Percentiles rank a stretch among this genome's conserved stretches.
These are phyloP conservation scores for Rhodofomes roseus DNA, from an alignment of 1,284 basidiomycete species.

Conservation along the genomic window DNA sequence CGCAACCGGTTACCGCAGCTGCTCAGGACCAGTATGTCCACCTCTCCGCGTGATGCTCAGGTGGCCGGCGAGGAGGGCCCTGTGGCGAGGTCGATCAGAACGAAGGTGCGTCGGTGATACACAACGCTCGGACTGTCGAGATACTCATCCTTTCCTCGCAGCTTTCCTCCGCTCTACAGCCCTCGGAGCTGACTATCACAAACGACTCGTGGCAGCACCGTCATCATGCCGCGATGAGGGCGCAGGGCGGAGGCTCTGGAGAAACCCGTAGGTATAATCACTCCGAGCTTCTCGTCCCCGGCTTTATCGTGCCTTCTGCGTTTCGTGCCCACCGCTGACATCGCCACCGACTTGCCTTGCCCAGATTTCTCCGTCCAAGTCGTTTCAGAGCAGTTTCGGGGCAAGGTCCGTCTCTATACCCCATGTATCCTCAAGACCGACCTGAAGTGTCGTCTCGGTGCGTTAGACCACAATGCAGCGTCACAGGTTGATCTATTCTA, in stretches of 20 bases:
- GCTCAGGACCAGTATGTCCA: conserved; percentile 19
- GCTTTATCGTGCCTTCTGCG: neutral
- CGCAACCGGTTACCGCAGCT: conserved; percentile 18
- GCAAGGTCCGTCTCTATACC: conserved; percentile 49
- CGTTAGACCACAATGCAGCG: conserved; percentile 68
- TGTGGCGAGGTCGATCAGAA: conserved; percentile 43
- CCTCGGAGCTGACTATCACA: conserved; percentile 54
- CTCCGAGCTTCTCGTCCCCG: neutral
- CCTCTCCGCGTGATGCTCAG: conserved; percentile 13
- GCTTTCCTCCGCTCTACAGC: conserved; percentile 56
- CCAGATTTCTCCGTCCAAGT: conserved; percentile 73
- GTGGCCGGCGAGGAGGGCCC: conserved; percentile 29
- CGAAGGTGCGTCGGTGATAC: conserved; percentile 43
- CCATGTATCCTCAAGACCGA: neutral
- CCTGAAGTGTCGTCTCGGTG: neutral
- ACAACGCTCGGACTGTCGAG: neutral
- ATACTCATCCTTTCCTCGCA: conserved; percentile 22
- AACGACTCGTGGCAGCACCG: conserved; percentile 79
- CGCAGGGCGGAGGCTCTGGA: conserved; percentile 53
- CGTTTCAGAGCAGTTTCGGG: conserved; percentile 66
- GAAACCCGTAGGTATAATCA: conserved; percentile 61
- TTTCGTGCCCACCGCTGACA: neutral
- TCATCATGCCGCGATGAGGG: conserved; percentile 73
- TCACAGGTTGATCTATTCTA: conserved; percentile 71
- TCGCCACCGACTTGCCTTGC: neutral